Evolutionary conservation across 441 rosid species (phyloP), one percentile per base, ranked within the genome.

Genomic region (Mallotus japonicus): DNA sequence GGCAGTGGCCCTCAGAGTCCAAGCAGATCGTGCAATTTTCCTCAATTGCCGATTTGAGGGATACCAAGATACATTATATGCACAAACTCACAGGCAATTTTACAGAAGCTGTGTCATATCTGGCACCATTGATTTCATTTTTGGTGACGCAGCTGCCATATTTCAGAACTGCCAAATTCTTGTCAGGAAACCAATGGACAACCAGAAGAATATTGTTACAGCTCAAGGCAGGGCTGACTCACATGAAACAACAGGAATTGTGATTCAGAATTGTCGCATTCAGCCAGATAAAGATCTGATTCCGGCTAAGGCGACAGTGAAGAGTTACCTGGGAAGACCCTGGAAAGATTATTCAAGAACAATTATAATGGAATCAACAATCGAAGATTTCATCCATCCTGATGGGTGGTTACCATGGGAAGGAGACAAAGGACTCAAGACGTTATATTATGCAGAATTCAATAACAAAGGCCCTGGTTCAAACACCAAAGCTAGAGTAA

Each of bases 111-210:
- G 93, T 24, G 86, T 89, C 24, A 78, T 92, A 4, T 3, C 79
- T 0, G 95, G 95, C 6, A 90, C 95, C 0, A 22, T 89, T 11
- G 98, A 92, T 78, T 90, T 92, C 81, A 89, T 92, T 73, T 92
- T 90, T 0, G 95, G 97, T 0, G 92, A 90, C 16, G 95, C 96
- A 0, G 73, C 96, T 0, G 89, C 90, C 0, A 24, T 92, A 60
- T 86, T 92, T 71, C 97, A 92, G 62, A 92, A 89, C 83, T 90
- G 93, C 76, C 72, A 70, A 58, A 81, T 92, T 28, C 55, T 70
- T 6, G 65, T 86, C 11, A 75, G 89, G 71, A 90, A 89, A 61
- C 91, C 93, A 6, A 12, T 83, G 46, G 72, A 73, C 22, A 82
- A 83, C 72, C 90, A 90, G 64, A 74, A 83, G 60, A 88, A 83